A percentile compares a stretch with the other conserved stretches of the same genome.
These are phyloP conservation scores for Pseudoscleropodium purum DNA, from an alignment of 225 moss, liverwort and hornwort species.

Conservation along the genomic window DNA sequence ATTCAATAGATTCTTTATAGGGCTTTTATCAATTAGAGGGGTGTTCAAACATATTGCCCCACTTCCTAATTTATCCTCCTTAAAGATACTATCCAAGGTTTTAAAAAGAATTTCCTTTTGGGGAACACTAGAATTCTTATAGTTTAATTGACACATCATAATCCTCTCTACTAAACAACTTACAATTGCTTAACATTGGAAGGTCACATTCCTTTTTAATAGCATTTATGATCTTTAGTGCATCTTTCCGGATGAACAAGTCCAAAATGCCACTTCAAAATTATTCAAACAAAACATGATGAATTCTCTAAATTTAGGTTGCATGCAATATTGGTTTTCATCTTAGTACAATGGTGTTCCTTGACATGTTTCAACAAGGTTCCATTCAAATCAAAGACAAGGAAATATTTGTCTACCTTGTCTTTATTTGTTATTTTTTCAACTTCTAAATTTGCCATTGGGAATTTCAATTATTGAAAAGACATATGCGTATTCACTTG, in stretches of 20 bases:
- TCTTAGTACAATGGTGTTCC: rapidly evolving
- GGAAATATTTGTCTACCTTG: background rate
- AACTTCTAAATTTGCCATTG: too few species aligned
- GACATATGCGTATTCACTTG: background rate
- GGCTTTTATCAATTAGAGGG: too few species aligned
- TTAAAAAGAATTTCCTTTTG: too few species aligned
- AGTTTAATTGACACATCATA: background rate
- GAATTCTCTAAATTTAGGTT: background rate
- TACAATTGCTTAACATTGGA: background rate
- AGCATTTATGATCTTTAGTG: background rate
- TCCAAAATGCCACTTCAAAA: background rate
- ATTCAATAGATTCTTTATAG: too few species aligned
- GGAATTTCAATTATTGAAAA: too few species aligned
- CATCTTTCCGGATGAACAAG: background rate
- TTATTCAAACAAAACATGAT: background rate
- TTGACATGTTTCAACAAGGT: background rate
- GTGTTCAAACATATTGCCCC: too few species aligned
- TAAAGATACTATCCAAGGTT: too few species aligned
- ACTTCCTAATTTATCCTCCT: too few species aligned
- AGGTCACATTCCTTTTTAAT: background rate
- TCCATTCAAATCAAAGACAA: background rate
- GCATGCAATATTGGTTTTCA: background rate
- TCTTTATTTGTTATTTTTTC: too few species aligned
- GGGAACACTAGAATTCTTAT: background rate
- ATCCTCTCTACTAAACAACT: background rate